Evolutionary conservation across 345 rosid genomes (phyloP).

Genomic region (Turnera subulata): DNA sequence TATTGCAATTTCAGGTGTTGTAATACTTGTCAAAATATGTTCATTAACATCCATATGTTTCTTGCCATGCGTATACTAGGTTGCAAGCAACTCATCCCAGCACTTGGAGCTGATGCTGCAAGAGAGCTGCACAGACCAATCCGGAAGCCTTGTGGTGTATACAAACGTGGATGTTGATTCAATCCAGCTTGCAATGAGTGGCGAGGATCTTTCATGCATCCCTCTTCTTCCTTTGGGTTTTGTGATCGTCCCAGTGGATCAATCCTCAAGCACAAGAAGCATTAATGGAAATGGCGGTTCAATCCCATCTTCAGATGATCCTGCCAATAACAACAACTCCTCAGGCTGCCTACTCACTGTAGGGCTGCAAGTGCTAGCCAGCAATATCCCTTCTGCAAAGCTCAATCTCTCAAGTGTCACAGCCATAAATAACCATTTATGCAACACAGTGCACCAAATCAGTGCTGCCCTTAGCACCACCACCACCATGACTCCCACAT

Average conservation of each 20-base stretch:
- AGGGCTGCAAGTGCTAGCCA: slow-evolving; percentile 79
- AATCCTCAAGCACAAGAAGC: slow-evolving; percentile 5
- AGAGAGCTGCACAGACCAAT: slow-evolving; percentile 79
- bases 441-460: slow-evolving; percentile 68
- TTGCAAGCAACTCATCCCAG: slow-evolving; percentile 81
- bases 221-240: slow-evolving; percentile 83
- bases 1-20: too few relatives aligned
- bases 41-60: too few relatives aligned
- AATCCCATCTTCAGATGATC: slow-evolving; percentile 9
- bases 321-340: slow-evolving; percentile 6
- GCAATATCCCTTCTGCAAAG: slow-evolving; percentile 61
- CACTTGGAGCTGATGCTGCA: slow-evolving; percentile 83
- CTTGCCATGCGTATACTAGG: too few relatives aligned
- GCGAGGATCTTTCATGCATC: slow-evolving; percentile 68
- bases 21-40: too few relatives aligned
- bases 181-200: slow-evolving; percentile 72
- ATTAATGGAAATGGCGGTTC: slow-evolving; percentile 11
- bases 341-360: slow-evolving; percentile 70
- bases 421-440: slow-evolving; percentile 58
- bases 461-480: slow-evolving; percentile 40
- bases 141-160: slow-evolving; percentile 80
- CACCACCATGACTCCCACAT: slow-evolving; percentile 3
- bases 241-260: slow-evolving; percentile 48
- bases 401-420: slow-evolving; percentile 66
- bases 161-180: slow-evolving; percentile 65